Evolutionary conservation across 2,329 filamentous ascomycete species (phyloP).

Genomic region (Diplodia sapinea): DNA sequence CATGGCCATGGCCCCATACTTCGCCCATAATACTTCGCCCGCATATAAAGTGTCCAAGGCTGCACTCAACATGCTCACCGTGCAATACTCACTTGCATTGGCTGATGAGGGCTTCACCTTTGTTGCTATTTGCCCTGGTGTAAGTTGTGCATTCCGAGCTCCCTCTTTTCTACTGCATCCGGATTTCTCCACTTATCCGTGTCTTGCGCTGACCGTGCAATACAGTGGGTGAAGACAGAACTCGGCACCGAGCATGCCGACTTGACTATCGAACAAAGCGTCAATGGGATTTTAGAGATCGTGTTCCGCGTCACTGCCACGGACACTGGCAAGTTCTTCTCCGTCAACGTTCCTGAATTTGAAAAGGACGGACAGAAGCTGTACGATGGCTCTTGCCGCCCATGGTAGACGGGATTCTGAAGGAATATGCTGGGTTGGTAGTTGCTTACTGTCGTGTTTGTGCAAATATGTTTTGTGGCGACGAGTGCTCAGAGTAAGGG

Average conservation of each 20-base stretch:
- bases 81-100: constrained; percentile 50
- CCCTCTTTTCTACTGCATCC: too few species aligned
- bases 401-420: too few species aligned
- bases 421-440: too few species aligned
- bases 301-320: constrained; percentile 49
- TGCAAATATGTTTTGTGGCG: too few species aligned
- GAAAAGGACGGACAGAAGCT: background rate
- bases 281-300: constrained; percentile 51
- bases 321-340: constrained; percentile 57
- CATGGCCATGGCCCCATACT: constrained; percentile 41
- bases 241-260: constrained; percentile 51
- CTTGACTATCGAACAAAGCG: constrained; percentile 49
- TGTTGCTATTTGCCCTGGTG: constrained; percentile 53
- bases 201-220: too few species aligned
- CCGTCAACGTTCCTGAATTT: constrained; percentile 46
- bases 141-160: constrained; percentile 35
- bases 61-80: constrained; percentile 56
- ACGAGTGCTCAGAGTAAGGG: too few species aligned
- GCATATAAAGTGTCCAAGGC: constrained; percentile 57
- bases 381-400: too few species aligned
- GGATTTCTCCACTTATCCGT: too few species aligned
- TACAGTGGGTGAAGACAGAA: constrained; percentile 56
- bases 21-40: constrained; percentile 39
- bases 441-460: too few species aligned
- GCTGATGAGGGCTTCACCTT: constrained; percentile 52